Conservation (phyloP, 2,329 filamentous ascomycete species). For the Monilinia vaccinii-corymbosi region DNA sequence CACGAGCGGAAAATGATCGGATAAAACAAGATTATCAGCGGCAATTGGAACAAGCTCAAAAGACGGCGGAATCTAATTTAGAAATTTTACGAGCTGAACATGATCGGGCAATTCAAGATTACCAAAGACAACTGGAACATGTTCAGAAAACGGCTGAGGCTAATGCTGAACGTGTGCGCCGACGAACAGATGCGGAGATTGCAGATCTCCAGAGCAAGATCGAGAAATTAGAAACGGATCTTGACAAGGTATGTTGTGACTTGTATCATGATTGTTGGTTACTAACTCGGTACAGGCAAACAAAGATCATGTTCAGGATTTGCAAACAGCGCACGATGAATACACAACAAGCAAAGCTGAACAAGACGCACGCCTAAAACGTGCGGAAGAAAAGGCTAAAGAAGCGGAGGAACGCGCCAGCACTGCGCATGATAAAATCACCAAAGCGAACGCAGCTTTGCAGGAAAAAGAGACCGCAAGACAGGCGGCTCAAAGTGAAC, state of each 20-base stretch:
- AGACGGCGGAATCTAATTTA: constrained; percentile 38
- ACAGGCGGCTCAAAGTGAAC: constrained; percentile 57
- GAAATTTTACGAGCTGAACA: constrained; percentile 37
- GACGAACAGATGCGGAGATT: constrained; percentile 49
- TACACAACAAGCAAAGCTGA: constrained; percentile 34
- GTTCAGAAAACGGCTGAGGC: constrained; percentile 39
- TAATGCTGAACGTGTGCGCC: constrained; percentile 40
- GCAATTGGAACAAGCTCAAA: constrained; percentile 39
- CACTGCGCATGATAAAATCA: constrained; percentile 31
- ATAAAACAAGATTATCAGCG: constrained; percentile 31
- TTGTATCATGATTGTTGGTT: background rate
- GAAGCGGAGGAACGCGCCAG: constrained; percentile 22
- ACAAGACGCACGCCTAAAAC: constrained; percentile 19
- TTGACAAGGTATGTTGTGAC: constrained; percentile 43
- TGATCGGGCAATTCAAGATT: constrained; percentile 23
- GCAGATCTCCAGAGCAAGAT: constrained; percentile 54
- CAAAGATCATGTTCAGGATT: constrained; percentile 51
- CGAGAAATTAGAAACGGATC: constrained; percentile 50
- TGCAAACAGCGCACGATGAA: constrained; percentile 46
- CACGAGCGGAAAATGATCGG: constrained; percentile 31
- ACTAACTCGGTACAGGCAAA: constrained; percentile 38
- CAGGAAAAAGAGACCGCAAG: constrained; percentile 51
- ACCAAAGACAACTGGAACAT: constrained; percentile 38
- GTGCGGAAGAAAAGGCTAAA: constrained; percentile 39
- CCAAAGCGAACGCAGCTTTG: constrained; percentile 20